Evolutionary conservation across 2,329 filamentous ascomycete species (phyloP), one percentile per base, ranked within the genome.

Genomic region (Penicillium sp.): DNA sequence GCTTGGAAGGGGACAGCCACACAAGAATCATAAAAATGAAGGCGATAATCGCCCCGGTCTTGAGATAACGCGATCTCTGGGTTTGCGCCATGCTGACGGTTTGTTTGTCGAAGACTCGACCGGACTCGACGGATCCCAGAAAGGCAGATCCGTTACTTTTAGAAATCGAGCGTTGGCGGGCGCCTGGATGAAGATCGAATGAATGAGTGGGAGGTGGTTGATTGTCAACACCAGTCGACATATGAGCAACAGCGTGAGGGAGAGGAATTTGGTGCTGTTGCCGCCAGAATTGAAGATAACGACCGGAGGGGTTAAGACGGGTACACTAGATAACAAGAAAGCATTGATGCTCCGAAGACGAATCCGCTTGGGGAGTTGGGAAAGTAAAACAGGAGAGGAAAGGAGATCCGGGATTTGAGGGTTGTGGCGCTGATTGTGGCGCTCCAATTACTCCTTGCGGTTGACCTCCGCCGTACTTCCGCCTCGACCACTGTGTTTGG

Each of bases 1-100:
- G 41, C 22, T 55, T 60, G 6, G 65, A 65, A 3, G 65, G 64
- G 2, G 75, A 72, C 22, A 74, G 63, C 55, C 80, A 67, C 49
- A 76, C 70, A 52, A 79, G 58, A n/a, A 80, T 60, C 35, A 80
- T 62, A 33, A 80, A 56, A 32, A 82, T 61, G 46, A 79, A 70
- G 36, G 71, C 70, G 44, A 81, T 65, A 43, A 82, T 68, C 47
- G 74, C 76, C 27, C 75, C 77, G 35, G 76, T 76, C 68, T 80
- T 82, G 53, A 82, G 55, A 54, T 74, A 79, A 44, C 77, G 71
- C 35, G 75, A 65, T 58, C 75, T 69, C 63, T 79, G 75, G 48
- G 72, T 75, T 66, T 79, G 76, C 52, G 77, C 76, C 77, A 81
- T 80, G 51, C 66, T 69, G 54, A 63, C 62, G 60, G 64, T 37